phyloP scores from a whole-genome alignment of 2,329 filamentous ascomycete genomes.

The Sarocladiaceae sp. region DNA sequence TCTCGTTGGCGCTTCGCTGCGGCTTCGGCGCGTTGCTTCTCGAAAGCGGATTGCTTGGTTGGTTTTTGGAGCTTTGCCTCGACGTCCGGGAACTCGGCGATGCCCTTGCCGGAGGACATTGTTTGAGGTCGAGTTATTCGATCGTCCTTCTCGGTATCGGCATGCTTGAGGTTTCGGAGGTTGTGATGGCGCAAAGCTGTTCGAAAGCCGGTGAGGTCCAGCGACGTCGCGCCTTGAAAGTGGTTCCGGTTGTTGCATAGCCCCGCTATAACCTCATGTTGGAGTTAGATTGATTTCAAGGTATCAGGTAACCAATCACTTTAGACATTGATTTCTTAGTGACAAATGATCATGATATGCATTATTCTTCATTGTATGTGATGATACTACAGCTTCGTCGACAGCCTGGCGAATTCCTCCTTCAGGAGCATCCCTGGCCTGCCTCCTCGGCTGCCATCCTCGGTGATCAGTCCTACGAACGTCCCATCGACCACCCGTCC shows the following conservation, averaged over 20 bases:
- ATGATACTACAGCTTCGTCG: slow-evolving; percentile 13
- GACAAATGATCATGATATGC: too few species aligned
- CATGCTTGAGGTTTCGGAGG: too few species aligned
- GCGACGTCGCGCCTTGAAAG: neutral
- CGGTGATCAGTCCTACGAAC: slow-evolving; percentile 38
- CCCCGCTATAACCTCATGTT: slow-evolving; percentile 1
- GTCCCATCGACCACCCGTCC: slow-evolving; percentile 29
- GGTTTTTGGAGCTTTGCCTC: slow-evolving; percentile 75
- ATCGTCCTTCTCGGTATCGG: neutral
- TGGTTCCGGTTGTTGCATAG: slow-evolving; percentile 6
- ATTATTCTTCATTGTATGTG: too few species aligned
- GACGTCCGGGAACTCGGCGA: slow-evolving; percentile 63
- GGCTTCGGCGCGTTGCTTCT: slow-evolving; percentile 82
- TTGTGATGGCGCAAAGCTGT: neutral
- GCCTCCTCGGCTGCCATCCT: slow-evolving; percentile 51
- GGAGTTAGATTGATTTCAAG: too few species aligned
- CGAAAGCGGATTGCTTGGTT: slow-evolving; percentile 80
- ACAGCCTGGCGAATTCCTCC: slow-evolving; percentile 32
- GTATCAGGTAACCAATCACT: too few species aligned
- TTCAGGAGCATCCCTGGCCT: slow-evolving; percentile 39
- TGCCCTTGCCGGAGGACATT: slow-evolving; percentile 46
- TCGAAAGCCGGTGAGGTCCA: neutral
- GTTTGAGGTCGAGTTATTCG: slow-evolving; percentile 10
- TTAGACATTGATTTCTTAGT: too few species aligned
- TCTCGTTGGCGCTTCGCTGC: slow-evolving; percentile 84